Base-by-base conservation (phyloP, 306 rosid genomes). In the Arachis hypogaea region DNA sequence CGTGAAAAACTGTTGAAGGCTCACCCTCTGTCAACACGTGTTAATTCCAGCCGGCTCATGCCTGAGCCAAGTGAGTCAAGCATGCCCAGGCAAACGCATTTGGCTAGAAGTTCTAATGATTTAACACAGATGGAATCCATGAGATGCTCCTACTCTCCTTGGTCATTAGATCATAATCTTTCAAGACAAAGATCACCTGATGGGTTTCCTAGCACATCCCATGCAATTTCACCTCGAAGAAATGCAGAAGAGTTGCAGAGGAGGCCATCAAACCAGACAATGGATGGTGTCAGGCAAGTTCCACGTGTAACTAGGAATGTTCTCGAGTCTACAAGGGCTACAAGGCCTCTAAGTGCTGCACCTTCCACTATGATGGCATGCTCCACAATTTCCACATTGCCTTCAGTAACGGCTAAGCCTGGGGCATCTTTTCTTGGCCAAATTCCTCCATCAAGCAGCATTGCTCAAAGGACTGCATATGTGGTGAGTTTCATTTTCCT, bases 1-100 rank as follows among this genome's bases (percentile, higher is more conserved):
- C 95, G 99, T 58, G 97, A 92, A 79, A 94, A 89, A 83, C 84
- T 94, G 55, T 81, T 88, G 68, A 94, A 88, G 86, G 52, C 89
- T 69, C 84, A 74, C 65, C 86, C 59, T 68, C 54, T 69, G 0
- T 3, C 67, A 7, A 68, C 73, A 57, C 51, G 57, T 78, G 12
- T 58, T 61, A 73, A 45, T 78, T 76, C 86, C 47, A 79, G 80
- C 70, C 86, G 68, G 70, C 78, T 1, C 5, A 14, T 70, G 42
- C 85, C 83, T 12, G 83, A 87, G 69, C 81, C 81, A 73, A 85
- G 86, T 73, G 91, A 86, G 40, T 30, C 78, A 28, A 60, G 86
- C 46, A 11, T 83, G 59, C 28, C 78, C 55, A 80, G 85, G 69
- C 88, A 51, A 68, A 71, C 72, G 68, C 87, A 96, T 64, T 79